Conservation (phyloP, 2,329 filamentous ascomycete genomes). For the Chrysosporium keratinophilum region DNA sequence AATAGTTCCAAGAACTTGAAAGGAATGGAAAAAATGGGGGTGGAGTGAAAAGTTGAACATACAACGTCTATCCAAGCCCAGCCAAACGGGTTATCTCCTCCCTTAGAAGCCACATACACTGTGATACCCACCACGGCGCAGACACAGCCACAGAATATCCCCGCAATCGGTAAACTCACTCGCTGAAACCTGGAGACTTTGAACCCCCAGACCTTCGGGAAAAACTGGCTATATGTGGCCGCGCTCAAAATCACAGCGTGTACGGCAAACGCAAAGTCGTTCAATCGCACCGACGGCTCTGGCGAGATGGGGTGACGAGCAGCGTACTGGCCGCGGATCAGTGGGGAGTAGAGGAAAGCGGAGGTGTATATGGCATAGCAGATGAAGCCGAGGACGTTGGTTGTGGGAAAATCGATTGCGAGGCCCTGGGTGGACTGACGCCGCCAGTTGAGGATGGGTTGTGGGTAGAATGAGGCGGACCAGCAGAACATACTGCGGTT, state of each 20-base stretch:
- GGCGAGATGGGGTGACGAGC: slow-evolving; percentile 61
- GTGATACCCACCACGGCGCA: slow-evolving; percentile 31
- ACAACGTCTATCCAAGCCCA: slow-evolving; percentile 60
- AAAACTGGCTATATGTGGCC: slow-evolving; percentile 69
- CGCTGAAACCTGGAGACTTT: slow-evolving; percentile 45
- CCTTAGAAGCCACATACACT: slow-evolving; percentile 35
- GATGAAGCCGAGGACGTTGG: slow-evolving; percentile 54
- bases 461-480: slow-evolving; percentile 89
- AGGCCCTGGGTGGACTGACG: slow-evolving; percentile 71
- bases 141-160: slow-evolving; percentile 59
- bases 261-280: slow-evolving; percentile 78
- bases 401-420: slow-evolving; percentile 74
- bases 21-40: neutral
- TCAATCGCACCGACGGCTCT: slow-evolving; percentile 73
- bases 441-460: slow-evolving; percentile 67
- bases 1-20: too few relatives aligned
- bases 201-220: slow-evolving; percentile 64
- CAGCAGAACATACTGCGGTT: slow-evolving; percentile 51
- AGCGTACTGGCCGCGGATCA: slow-evolving; percentile 74
- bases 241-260: slow-evolving; percentile 66
- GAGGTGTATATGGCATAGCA: slow-evolving; percentile 64
- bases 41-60: slow-evolving; percentile 19
- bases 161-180: slow-evolving; percentile 53
- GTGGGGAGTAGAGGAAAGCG: slow-evolving; percentile 66
- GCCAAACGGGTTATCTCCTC: slow-evolving; percentile 37